Evolutionary conservation across 345 rosid genomes (phyloP).

Genomic region (Aquilaria sinensis): DNA sequence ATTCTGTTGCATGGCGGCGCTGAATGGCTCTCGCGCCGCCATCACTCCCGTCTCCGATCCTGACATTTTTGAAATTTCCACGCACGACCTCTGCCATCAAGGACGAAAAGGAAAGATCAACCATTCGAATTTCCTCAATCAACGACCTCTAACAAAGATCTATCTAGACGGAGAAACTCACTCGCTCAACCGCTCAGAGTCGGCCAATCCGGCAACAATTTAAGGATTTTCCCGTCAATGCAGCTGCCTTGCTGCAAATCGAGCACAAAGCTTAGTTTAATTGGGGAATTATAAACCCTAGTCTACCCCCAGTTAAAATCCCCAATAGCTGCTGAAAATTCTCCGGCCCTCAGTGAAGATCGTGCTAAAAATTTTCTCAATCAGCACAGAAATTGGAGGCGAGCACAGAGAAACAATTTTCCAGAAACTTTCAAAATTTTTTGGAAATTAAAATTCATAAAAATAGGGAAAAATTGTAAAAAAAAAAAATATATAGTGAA

Average conservation of each 20-base stretch:
- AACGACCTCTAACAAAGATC: not conserved
- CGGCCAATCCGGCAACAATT: not conserved
- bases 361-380: constrained; percentile 1
- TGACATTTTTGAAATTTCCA: constrained; percentile 31
- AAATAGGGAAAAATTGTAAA: not conserved
- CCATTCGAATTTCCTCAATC: not conserved
- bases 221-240: not conserved
- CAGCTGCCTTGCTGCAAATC: not conserved
- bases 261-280: constrained; percentile 1
- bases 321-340: not conserved
- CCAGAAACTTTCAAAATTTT: constrained; percentile 8
- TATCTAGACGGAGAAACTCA: not conserved
- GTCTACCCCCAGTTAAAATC: constrained; percentile 12
- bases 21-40: constrained; percentile 35
- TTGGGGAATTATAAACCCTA: constrained; percentile 14
- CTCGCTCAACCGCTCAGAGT: not conserved
- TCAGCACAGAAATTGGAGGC: not conserved
- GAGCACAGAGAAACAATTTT: constrained; percentile 10
- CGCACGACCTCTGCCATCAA: constrained; percentile 2
- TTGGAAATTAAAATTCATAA: constrained; percentile 17
- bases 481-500: constrained; percentile 4
- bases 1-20: constrained; percentile 18
- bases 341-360: not conserved
- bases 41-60: constrained; percentile 56
- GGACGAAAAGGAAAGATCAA: not conserved